These are phyloP conservation scores for Glebionis coronaria DNA, from an alignment of 129 eudicot genomes.

Conservation along the genomic window DNA sequence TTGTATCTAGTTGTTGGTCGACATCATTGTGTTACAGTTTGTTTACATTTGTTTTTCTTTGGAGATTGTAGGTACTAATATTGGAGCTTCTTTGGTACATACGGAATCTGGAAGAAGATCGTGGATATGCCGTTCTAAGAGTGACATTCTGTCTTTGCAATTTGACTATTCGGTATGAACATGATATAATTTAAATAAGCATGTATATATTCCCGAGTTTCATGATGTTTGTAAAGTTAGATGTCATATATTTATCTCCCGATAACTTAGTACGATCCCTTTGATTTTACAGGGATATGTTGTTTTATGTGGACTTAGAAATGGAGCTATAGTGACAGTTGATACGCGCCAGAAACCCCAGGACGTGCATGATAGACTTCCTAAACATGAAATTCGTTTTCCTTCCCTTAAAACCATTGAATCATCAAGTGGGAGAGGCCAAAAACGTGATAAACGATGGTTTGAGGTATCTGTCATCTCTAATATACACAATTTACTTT, in stretches of 20 bases:
- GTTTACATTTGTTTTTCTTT: slow-evolving; percentile 16
- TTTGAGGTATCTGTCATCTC: slow-evolving; percentile 44
- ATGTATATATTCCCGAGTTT: neutral
- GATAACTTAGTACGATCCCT: neutral
- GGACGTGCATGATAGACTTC: slow-evolving; percentile 33
- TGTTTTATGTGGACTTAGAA: slow-evolving; percentile 82
- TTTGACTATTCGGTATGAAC: slow-evolving; percentile 54
- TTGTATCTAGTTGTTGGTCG: neutral
- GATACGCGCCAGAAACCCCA: slow-evolving; percentile 72
- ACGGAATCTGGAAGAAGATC: slow-evolving; percentile 51
- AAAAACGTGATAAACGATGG: slow-evolving; percentile 37
- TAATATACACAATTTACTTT: neutral
- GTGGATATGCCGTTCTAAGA: slow-evolving; percentile 63
- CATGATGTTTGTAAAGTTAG: neutral
- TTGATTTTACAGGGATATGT: slow-evolving; percentile 43
- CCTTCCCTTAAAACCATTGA: slow-evolving; percentile 28
- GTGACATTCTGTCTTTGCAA: slow-evolving; percentile 84
- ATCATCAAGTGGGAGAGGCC: slow-evolving; percentile 28
- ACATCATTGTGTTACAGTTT: neutral
- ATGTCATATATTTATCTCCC: neutral
- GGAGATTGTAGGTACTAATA: slow-evolving; percentile 58
- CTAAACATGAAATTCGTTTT: slow-evolving; percentile 41
- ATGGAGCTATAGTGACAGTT: slow-evolving; percentile 71
- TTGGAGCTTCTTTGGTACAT: slow-evolving; percentile 67
- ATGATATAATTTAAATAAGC: neutral